A percentile compares a stretch with the other conserved stretches of the same genome.
These are phyloP conservation scores for Daedaleopsis nitida DNA, from an alignment of 768 basidiomycete genomes.

Conservation along the genomic window DNA sequence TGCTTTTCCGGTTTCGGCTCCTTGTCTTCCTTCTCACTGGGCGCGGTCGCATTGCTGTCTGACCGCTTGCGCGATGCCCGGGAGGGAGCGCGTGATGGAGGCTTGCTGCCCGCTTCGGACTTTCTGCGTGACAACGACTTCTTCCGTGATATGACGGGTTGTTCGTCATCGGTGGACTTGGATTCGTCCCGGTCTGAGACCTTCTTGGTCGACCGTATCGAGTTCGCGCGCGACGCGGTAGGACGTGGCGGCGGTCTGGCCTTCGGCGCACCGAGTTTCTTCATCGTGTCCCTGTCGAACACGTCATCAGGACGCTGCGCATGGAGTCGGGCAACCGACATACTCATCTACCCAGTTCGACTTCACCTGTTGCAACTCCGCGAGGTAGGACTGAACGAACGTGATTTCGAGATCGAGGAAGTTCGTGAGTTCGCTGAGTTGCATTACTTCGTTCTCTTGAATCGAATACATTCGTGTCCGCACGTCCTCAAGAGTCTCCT, in stretches of 20 bases:
- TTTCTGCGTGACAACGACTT: slow-evolving; percentile 37
- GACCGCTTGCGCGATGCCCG: slow-evolving; percentile 67
- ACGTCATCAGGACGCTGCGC: too few relatives aligned
- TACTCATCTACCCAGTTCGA: slow-evolving; percentile 69
- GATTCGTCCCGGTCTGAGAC: slow-evolving; percentile 5
- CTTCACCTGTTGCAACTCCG: slow-evolving; percentile 72
- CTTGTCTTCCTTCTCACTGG: slow-evolving; percentile 39
- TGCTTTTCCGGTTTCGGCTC: slow-evolving; percentile 35
- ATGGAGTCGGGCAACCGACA: slow-evolving; percentile 23
- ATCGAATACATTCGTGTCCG: slow-evolving; percentile 78
- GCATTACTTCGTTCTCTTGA: slow-evolving; percentile 75
- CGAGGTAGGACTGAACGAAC: slow-evolving; percentile 72
- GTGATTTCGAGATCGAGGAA: slow-evolving; percentile 76
- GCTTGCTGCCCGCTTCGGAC: slow-evolving; percentile 43
- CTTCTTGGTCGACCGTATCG: slow-evolving; percentile 35
- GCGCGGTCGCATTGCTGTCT: slow-evolving; percentile 51
- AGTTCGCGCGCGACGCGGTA: slow-evolving; percentile 33
- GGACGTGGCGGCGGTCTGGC: slow-evolving; percentile 7
- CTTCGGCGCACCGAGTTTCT: slow-evolving; percentile 15
- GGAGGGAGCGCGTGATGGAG: slow-evolving; percentile 58
- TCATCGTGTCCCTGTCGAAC: slow-evolving; percentile 7
- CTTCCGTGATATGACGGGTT: slow-evolving; percentile 16
- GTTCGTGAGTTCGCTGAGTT: slow-evolving; percentile 67
- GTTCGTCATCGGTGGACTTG: slow-evolving; percentile 21
- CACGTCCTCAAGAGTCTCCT: slow-evolving; percentile 85